Evolutionary conservation across 352 stramenopile species (phyloP), one percentile per base, ranked within the genome.

Genomic region (Pythium utonaiense): DNA sequence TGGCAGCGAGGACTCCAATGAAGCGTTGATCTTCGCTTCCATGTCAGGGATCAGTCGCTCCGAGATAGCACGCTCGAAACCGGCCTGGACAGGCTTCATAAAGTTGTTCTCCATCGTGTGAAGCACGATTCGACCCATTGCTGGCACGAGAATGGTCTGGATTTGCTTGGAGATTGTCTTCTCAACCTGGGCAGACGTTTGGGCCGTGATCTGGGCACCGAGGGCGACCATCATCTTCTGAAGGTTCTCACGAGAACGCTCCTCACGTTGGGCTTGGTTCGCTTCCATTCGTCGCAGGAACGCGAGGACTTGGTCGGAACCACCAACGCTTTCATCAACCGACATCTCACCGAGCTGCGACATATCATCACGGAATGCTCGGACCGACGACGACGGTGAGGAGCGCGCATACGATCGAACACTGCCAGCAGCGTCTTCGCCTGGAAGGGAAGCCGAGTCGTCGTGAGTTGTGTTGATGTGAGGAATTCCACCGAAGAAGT

Each of bases 31-130:
- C 66, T 90, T 92, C 17, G 74, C 67, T 57, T 90, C 78, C 75
- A 92, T 89, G 36, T 85, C 52, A 5, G 83, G 80, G 38, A 92
- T 78, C 27, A 92, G 59, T 41, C 83, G 82, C 49, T 92, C 83
- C 12, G 69, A 64, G 54, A 92, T 90, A 22, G 86, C 74, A 44
- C 86, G 80, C 64, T 93, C 79, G 52, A 93, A 89, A 10, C 80
- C 79, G 38, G 74, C 88, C 53, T 90, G 80, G 38, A 92, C 79
- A 5, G 85, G 85, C 63, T 94, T 91, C 79, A 93, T 89, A 38
- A 92, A 91, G 56, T 91, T 94, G 69, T 91, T 89, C 59, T 94
- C 85, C 85, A 94, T 94, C 9, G 85, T 94, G 55, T 94, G 85
- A 42, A 94, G 54, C 10, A 94, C 85, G 28, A 94, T 94, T 38